Evolutionary conservation across 2,329 filamentous ascomycete species (phyloP), one percentile per base, ranked within the genome.

Genomic region (Colletotrichum sp.): DNA sequence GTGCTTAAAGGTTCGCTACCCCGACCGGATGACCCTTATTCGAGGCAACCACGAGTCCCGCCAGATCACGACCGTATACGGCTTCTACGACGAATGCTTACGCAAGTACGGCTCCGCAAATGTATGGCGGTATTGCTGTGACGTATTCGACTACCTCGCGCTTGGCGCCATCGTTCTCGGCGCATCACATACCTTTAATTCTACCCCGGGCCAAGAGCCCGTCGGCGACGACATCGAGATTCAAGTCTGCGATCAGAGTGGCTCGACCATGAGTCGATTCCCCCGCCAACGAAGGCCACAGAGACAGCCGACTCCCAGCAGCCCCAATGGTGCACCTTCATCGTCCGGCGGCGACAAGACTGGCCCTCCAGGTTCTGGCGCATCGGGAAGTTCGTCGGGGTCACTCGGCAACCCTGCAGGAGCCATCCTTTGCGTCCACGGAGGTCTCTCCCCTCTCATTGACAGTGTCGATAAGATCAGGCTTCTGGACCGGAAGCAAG

Each of bases 71-170:
- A 98, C 95, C 7, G 96, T 99, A 16, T 99, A 99, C 84, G 96
- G 96, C 77, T 99, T 99, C 88, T 99, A 99, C 87, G 96, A 99
- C 82, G 96, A 99, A 87, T 99, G 96, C 82, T 89, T 98, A 78
- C 91, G 96, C 70, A 99, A 99, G 86, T 99, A 99, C 82, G 96
- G 96, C 76, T 98, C 94, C 82, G 96, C 96, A 48, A 99, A 98
- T 81, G 96, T 99, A 2, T 99, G 96, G 96, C 91, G 95, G 71
- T 96, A 98, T 83, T 99, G 96, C 88, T 98, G 96, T 86, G 97
- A 99, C 81, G 95, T 99, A 6, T 99, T 99, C 83, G 96, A 99
- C 86, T 99, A 98, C 84, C 92, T 99, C 26, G 95, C 96, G 7
- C 91, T 98, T 7, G 96, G 95, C 68, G 96, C 96, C 63, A 93